A percentile compares a stretch with the other conserved stretches of the same genome.
phyloP scores from a whole-genome alignment of 345 rosid species.

The Nephelium lappaceum region DNA sequence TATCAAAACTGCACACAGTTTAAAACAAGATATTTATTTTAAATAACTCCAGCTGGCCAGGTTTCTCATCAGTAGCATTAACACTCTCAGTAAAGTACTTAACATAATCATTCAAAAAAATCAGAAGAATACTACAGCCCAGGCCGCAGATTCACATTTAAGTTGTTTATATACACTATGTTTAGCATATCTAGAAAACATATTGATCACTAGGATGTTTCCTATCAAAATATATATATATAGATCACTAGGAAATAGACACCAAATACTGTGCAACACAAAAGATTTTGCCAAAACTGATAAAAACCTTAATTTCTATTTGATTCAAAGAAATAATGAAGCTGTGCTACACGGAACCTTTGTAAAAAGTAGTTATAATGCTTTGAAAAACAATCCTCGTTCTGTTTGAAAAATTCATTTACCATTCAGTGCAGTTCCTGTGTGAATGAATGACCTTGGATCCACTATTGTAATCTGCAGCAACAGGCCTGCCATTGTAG shows the following conservation, averaged over 20 bases:
- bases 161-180: background rate
- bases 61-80: background rate
- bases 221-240: too few relatives aligned
- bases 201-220: background rate
- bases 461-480: conserved; percentile 56
- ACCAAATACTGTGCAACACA: background rate
- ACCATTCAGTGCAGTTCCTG: conserved; percentile 91
- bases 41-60: background rate
- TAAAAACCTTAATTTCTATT: background rate
- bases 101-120: background rate
- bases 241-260: too few relatives aligned
- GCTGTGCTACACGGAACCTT: background rate
- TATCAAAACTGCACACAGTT: background rate
- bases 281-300: background rate
- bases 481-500: conserved; percentile 62
- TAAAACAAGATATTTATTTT: background rate
- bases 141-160: background rate
- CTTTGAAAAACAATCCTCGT: background rate
- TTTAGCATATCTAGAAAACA: background rate
- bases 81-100: background rate
- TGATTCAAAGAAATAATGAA: background rate
- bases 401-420: conserved; percentile 28
- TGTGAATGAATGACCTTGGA: conserved; percentile 70
- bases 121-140: background rate
- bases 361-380: background rate